phyloP scores from a whole-genome alignment of 2,329 filamentous ascomycete genomes.

The Cladosporium sp. region DNA sequence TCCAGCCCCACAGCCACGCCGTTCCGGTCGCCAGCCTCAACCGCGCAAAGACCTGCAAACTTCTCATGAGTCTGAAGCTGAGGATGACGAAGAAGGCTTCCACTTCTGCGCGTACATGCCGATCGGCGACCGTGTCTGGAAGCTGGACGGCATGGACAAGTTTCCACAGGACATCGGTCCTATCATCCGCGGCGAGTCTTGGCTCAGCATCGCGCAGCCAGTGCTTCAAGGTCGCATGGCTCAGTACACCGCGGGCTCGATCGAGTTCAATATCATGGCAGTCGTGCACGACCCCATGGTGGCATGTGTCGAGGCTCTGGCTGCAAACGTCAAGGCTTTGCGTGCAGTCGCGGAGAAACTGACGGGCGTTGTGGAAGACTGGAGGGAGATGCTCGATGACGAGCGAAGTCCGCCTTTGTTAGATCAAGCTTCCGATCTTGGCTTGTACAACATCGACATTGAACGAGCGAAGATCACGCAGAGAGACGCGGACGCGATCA shows the following conservation, averaged over 20 bases:
- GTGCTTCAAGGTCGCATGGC: slow-evolving; percentile 69
- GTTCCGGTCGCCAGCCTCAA: slow-evolving; percentile 24
- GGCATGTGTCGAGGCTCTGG: slow-evolving; percentile 46
- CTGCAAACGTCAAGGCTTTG: slow-evolving; percentile 47
- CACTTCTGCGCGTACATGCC: slow-evolving; percentile 92
- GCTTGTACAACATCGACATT: slow-evolving; percentile 36
- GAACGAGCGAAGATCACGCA: slow-evolving; percentile 35
- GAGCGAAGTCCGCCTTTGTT: not conserved
- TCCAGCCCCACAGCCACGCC: not conserved
- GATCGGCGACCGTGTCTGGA: slow-evolving; percentile 73
- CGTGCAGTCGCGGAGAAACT: slow-evolving; percentile 44
- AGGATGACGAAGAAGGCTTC: slow-evolving; percentile 59
- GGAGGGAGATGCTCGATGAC: slow-evolving; percentile 41
- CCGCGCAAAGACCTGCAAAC: slow-evolving; percentile 45
- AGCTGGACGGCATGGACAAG: slow-evolving; percentile 79
- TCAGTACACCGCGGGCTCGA: slow-evolving; percentile 62
- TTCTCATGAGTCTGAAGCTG: slow-evolving; percentile 42
- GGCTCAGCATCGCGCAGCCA: slow-evolving; percentile 65
- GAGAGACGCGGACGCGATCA: slow-evolving; percentile 30
- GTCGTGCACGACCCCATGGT: slow-evolving; percentile 67
- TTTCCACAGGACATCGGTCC: slow-evolving; percentile 66
- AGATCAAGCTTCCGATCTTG: slow-evolving; percentile 20
- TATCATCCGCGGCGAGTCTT: slow-evolving; percentile 52
- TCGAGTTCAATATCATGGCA: slow-evolving; percentile 77
- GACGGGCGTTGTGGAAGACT: slow-evolving; percentile 42